Evolutionary conservation across 2,329 filamentous ascomycete species (phyloP), one percentile per base, ranked within the genome.

Genomic region (Juglanconis sp.): DNA sequence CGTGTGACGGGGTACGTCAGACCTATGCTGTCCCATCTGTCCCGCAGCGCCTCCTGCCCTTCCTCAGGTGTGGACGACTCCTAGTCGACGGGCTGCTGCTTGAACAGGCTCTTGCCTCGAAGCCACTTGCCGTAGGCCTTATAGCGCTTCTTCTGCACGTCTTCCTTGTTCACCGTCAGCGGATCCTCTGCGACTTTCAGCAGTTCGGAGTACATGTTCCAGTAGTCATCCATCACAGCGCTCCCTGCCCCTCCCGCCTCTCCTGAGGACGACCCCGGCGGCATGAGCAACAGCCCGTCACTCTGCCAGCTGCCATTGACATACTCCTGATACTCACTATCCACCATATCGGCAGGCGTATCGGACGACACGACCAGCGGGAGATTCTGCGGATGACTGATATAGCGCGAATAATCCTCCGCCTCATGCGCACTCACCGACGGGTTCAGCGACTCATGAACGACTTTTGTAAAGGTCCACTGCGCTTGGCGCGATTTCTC

Each of bases 71-170:
- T 55, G 24, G 64, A 57, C 57, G 70, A 68, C 51, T 61, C 67
- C 76, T 76, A 84, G 64, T 84, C 83, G 56, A 85, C 79, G 50
- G 88, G 86, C 73, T 88, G 86, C 80, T 97, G 93, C 76, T 98
- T 98, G 74, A 98, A 98, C 69, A 98, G 83, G 68, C 92, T 96
- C 79, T 97, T 98, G 17, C 94, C 94, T 64, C 87, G 84, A 70
- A 99, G 79, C 94, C 95, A 99, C 76, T 97, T 96, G 69, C 88
- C 80, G 75, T 99, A 99, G 9, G 93, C 91, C 76, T 96, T 98
- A 74, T 99, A 99, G 67, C 95, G 82, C 81, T 98, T 97, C 83
- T 96, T 98, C 46, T 84, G 82, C 50, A 87, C 82, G 73, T 98
- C 95, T 69, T 96, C 93, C 49, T 93, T 88, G 1, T 87, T 88